Evolutionary conservation across 2,329 filamentous ascomycete species (phyloP).

Genomic region (Didymella pinodella): DNA sequence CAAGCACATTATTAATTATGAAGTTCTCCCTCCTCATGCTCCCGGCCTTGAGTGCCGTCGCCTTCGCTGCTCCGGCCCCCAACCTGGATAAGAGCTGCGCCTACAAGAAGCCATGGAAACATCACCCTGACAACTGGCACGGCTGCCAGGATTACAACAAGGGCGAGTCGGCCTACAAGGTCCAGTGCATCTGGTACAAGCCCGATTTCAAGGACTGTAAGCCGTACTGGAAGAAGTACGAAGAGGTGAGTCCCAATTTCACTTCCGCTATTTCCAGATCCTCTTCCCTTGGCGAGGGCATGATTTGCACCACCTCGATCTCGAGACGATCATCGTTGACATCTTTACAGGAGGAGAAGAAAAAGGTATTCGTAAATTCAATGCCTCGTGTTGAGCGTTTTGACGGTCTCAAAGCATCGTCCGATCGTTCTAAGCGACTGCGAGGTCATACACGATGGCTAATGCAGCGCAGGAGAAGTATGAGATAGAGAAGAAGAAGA

Average conservation of each 20-base stretch:
- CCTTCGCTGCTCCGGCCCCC: slow-evolving; percentile 10
- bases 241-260: background rate
- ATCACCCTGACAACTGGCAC: slow-evolving; percentile 10
- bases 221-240: background rate
- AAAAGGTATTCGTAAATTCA: too few species aligned
- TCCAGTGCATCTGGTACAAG: slow-evolving; percentile 8
- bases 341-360: too few species aligned
- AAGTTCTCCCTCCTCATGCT: slow-evolving; percentile 4
- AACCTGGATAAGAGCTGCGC: slow-evolving; percentile 8
- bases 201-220: slow-evolving; percentile 11
- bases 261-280: too few species aligned
- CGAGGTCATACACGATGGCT: too few species aligned
- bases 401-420: too few species aligned
- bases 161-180: slow-evolving; percentile 11
- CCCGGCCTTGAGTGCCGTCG: slow-evolving; percentile 10
- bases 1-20: background rate
- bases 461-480: too few species aligned
- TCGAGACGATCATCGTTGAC: too few species aligned
- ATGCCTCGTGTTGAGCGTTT: too few species aligned
- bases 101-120: slow-evolving; percentile 6
- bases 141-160: slow-evolving; percentile 11
- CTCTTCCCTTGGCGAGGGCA: too few species aligned
- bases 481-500: too few species aligned
- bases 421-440: too few species aligned
- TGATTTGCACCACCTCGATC: too few species aligned